Percentiles rank a stretch among this genome's conserved stretches.
phyloP scores from a whole-genome alignment of 2,329 filamentous ascomycete species.

The Penicillium sp. region DNA sequence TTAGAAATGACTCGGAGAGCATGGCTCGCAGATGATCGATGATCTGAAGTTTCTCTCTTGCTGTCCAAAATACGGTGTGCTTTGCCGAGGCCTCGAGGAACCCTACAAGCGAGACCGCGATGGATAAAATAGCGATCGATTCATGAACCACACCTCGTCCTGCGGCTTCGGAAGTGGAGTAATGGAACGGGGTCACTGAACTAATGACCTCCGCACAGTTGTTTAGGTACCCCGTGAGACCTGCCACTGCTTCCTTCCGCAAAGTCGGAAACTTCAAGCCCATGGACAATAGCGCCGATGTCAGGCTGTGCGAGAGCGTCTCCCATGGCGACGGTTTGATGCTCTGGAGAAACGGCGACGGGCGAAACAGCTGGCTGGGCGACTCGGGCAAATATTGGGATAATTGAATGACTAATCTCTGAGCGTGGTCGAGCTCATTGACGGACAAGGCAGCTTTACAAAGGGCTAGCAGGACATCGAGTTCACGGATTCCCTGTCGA shows the following conservation, averaged over 20 bases:
- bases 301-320: conserved; percentile 74
- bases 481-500: conserved; percentile 75
- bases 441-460: conserved; percentile 85
- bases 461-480: conserved; percentile 86
- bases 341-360: conserved; percentile 78
- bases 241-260: conserved; percentile 64
- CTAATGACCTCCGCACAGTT: conserved; percentile 66
- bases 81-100: conserved; percentile 82
- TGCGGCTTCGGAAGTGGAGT: conserved; percentile 56
- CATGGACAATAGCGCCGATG: conserved; percentile 77
- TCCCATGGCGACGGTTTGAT: conserved; percentile 90
- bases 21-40: conserved; percentile 71
- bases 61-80: conserved; percentile 77
- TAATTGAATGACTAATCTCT: conserved; percentile 76
- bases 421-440: conserved; percentile 68
- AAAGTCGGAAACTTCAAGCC: conserved; percentile 72
- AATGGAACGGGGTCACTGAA: conserved; percentile 56
- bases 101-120: conserved; percentile 83
- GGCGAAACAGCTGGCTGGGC: conserved; percentile 73
- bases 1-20: conserved; percentile 80
- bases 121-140: conserved; percentile 68
- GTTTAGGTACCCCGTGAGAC: conserved; percentile 70
- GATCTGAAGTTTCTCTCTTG: conserved; percentile 70
- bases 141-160: conserved; percentile 50
- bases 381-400: conserved; percentile 83